Evolutionary conservation across 495 filamentous ascomycete genomes (phyloP), one percentile per base, ranked within the genome.

Genomic region (Penicillium lividum): DNA sequence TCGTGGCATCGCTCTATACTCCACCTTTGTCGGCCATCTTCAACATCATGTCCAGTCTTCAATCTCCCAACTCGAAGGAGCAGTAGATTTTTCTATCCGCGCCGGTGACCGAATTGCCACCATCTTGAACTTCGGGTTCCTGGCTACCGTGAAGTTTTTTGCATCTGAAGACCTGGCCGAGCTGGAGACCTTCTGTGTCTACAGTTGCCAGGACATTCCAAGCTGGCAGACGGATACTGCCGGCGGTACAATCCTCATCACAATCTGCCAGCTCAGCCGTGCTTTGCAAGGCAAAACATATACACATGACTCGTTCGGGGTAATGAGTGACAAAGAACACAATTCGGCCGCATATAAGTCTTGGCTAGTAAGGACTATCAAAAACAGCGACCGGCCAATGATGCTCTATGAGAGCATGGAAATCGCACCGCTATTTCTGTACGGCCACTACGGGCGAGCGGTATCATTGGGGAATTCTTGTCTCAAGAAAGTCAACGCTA

Each of bases 211-310:
- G 56, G 91, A 93, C 53, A 82, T 91, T 51, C 82, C 80, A 5
- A 81, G 82, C 53, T 93, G 89, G 89, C 70, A 81, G 40, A 73
- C 80, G 40, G 89, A 93, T 68, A 82, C 86, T 36, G 80, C 89
- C 25, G 91, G 90, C 16, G 90, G 91, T 13, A 83, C 82, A 3
- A 75, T 88, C 59, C 78, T 93, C 16, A 81, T 89, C 56, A 79
- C 83, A 18, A 78, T 87, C 10, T 56, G 71, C 62, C 90, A 93
- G 73, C 84, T 85, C 48, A 81, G 82, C 42, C 81, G 89, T 30
- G 88, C 91, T 34, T 70, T 96, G 44, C 89, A 92, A 73, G 91
- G 91, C 29, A 94, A 92, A 72, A 94, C 91, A 0, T 72, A 77
- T 40, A 77, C 73, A 7, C 66, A 70, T 5, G 71, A 76, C 6